phyloP scores from a whole-genome alignment of 1,139 yeast genomes.

The Blastobotrys buckinghamii region DNA sequence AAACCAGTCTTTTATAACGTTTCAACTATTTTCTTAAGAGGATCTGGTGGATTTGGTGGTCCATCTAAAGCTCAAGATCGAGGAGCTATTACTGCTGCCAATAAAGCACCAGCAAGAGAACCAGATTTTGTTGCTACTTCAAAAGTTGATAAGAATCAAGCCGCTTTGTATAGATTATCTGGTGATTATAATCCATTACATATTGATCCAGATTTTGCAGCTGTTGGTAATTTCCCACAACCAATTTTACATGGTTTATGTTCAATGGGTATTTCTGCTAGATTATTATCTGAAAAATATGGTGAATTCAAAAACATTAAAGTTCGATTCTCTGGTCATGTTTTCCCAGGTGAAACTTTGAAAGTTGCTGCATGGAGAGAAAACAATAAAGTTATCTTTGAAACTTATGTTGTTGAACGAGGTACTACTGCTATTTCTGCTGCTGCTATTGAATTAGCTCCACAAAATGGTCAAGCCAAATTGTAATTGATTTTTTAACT shows the following conservation, averaged over 20 bases:
- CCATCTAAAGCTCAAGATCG: slow-evolving; percentile 50
- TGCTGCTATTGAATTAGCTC: slow-evolving; percentile 72
- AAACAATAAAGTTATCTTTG: slow-evolving; percentile 67
- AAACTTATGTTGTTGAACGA: slow-evolving; percentile 77
- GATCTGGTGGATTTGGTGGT: slow-evolving; percentile 53
- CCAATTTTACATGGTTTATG: slow-evolving; percentile 95
- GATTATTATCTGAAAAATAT: slow-evolving; percentile 68
- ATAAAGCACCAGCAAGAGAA: slow-evolving; percentile 54
- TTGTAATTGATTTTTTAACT: slow-evolving; percentile 16
- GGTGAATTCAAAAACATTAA: slow-evolving; percentile 84
- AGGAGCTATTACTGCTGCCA: slow-evolving; percentile 56
- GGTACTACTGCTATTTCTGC: slow-evolving; percentile 73
- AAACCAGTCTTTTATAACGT: slow-evolving; percentile 73
- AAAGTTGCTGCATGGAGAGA: slow-evolving; percentile 81
- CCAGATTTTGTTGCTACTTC: slow-evolving; percentile 66
- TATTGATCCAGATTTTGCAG: slow-evolving; percentile 87
- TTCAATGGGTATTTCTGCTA: slow-evolving; percentile 76
- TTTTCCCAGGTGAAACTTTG: slow-evolving; percentile 94
- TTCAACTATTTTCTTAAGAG: slow-evolving; percentile 81
- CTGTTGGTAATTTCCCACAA: slow-evolving; percentile 75
- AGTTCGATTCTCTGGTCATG: slow-evolving; percentile 87
- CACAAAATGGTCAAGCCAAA: slow-evolving; percentile 21
- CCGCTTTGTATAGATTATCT: slow-evolving; percentile 83
- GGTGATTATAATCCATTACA: slow-evolving; percentile 96
- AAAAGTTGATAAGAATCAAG: slow-evolving; percentile 67